Conservation (phyloP, 176 grass and related monocot genomes). For the Oryza punctata region DNA sequence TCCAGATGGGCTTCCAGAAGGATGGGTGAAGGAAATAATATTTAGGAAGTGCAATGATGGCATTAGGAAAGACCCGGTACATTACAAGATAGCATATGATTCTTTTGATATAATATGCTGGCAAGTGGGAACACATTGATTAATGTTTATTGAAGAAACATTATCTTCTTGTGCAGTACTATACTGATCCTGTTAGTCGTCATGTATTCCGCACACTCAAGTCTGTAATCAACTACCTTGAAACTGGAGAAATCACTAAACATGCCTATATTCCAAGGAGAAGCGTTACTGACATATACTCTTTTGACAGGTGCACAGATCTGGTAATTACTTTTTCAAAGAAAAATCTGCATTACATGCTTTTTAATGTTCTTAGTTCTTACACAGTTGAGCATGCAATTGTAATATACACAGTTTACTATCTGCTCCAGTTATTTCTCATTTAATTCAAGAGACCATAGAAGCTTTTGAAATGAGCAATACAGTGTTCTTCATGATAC, state of each 20-base stretch:
- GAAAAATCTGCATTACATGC: background rate
- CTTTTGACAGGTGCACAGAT: slow-evolving; percentile 48
- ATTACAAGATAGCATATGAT: background rate
- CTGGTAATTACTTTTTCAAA: slow-evolving; percentile 37
- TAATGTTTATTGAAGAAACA: slow-evolving; percentile 14
- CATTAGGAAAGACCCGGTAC: slow-evolving; percentile 61
- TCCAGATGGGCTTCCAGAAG: slow-evolving; percentile 57
- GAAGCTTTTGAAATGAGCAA: background rate
- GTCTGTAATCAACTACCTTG: slow-evolving; percentile 47
- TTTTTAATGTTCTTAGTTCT: background rate
- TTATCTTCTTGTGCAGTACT: slow-evolving; percentile 55
- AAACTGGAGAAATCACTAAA: slow-evolving; percentile 61
- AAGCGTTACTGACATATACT: slow-evolving; percentile 55
- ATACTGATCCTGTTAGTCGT: slow-evolving; percentile 50
- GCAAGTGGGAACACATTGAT: slow-evolving; percentile 20
- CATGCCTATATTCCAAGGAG: slow-evolving; percentile 48
- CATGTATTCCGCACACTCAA: slow-evolving; percentile 62
- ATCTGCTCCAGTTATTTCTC: background rate
- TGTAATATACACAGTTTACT: background rate
- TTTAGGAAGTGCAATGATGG: slow-evolving; percentile 57
- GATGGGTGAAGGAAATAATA: slow-evolving; percentile 60
- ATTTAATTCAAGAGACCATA: background rate
- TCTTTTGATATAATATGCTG: slow-evolving; percentile 6
- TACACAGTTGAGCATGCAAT: background rate
- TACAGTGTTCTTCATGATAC: background rate